Conservation (phyloP, 164 flowering plant species). For the Vitis rupestris region DNA sequence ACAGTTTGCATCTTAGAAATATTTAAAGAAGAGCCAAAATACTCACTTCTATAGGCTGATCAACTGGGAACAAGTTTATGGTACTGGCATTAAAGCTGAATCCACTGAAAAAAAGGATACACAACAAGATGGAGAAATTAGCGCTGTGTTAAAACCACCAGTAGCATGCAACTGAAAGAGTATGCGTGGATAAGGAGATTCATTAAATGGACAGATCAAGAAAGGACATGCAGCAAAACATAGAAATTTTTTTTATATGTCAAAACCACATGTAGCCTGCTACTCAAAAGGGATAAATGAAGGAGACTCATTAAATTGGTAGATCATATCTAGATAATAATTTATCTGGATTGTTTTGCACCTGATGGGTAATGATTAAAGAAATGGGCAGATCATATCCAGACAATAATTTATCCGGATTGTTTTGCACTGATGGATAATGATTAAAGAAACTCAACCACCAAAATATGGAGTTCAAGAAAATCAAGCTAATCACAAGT, state of each 20-base stretch:
- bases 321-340: too few species aligned
- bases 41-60: constrained; percentile 50
- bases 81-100: constrained; percentile 46
- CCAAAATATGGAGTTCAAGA: too few species aligned
- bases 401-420: background rate
- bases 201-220: background rate
- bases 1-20: background rate
- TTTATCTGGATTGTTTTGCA: too few species aligned
- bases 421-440: background rate
- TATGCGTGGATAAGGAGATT: background rate
- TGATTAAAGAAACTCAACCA: background rate
- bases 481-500: too few species aligned
- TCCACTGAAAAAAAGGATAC: constrained; percentile 28
- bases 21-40: background rate
- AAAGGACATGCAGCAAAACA: background rate
- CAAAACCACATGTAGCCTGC: too few species aligned
- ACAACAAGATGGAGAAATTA: constrained; percentile 2
- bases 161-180: background rate
- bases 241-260: too few species aligned
- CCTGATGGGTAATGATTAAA: background rate
- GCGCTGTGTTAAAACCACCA: background rate
- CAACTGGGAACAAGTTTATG: constrained; percentile 53
- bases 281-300: too few species aligned
- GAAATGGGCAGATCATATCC: background rate
- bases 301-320: too few species aligned